Percentiles rank a stretch among this genome's conserved stretches.
Conservation (phyloP, 1,284 basidiomycete genomes). For the Sanghuangporus weigelae region DNA sequence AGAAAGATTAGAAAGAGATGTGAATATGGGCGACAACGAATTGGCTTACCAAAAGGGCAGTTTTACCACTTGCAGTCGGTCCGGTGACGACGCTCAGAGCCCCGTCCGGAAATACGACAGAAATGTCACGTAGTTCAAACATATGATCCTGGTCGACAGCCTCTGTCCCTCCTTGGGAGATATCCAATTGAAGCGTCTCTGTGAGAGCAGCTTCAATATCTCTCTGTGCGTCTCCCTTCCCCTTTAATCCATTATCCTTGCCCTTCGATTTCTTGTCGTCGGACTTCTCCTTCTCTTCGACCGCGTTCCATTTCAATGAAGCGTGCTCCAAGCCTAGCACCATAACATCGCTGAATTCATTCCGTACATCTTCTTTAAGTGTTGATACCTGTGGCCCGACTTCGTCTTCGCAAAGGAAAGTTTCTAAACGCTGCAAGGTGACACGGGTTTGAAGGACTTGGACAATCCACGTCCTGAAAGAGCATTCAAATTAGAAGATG, state of each 20-base stretch:
- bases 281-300: constrained; percentile 34
- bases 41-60: constrained; percentile 51
- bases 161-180: neutral
- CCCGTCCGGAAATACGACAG: constrained; percentile 65
- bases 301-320: constrained; percentile 68
- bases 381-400: constrained; percentile 67
- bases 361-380: constrained; percentile 43
- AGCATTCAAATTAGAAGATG: constrained; percentile 33
- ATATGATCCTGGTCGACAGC: constrained; percentile 28
- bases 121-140: constrained; percentile 66
- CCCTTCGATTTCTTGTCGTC: constrained; percentile 14
- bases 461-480: neutral
- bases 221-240: constrained; percentile 21
- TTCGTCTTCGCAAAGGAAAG: constrained; percentile 81
- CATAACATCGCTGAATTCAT: neutral
- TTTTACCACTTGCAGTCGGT: constrained; percentile 79
- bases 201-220: constrained; percentile 12
- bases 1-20: too few relatives aligned
- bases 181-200: neutral
- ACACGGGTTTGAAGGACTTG: constrained; percentile 56
- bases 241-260: constrained; percentile 25
- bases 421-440: constrained; percentile 74
- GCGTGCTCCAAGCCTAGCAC: constrained; percentile 58
- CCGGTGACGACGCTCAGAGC: constrained; percentile 61
- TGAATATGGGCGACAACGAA: constrained; percentile 7